Conservation (phyloP, 1,139 yeast species). For the Hemisphaericaspora lyxosophila region DNA sequence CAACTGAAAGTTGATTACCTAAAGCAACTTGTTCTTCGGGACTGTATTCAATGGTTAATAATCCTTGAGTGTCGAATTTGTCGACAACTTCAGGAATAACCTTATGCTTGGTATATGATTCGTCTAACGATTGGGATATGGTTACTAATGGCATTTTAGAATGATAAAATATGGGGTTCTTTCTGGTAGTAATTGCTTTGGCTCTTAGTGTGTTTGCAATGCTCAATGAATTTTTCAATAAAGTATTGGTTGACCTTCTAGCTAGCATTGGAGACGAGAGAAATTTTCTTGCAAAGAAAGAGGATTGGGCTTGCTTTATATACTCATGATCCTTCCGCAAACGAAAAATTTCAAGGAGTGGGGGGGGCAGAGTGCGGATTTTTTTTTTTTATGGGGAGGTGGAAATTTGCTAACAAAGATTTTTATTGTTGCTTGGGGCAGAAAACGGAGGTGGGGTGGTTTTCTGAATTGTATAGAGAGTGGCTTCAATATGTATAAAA, state of each 20-base stretch:
- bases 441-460: slow-evolving; percentile 4
- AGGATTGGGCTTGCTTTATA: too few species aligned
- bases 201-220: slow-evolving; percentile 1
- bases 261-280: slow-evolving; percentile 4
- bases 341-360: not conserved
- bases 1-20: slow-evolving; percentile 71
- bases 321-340: too few species aligned
- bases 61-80: slow-evolving; percentile 45
- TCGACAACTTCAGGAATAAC: slow-evolving; percentile 64
- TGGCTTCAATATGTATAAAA: too few species aligned
- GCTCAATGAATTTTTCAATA: slow-evolving; percentile 2
- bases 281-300: too few species aligned
- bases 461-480: too few species aligned
- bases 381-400: not conserved
- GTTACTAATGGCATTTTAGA: slow-evolving; percentile 41
- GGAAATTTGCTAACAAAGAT: slow-evolving; percentile 1
- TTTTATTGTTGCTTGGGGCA: not conserved
- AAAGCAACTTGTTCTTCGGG: slow-evolving; percentile 65
- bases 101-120: slow-evolving; percentile 58
- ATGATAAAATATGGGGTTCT: slow-evolving; percentile 2
- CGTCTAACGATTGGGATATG: slow-evolving; percentile 63
- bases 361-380: not conserved
- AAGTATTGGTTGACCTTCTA: slow-evolving; percentile 3
- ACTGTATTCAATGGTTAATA: slow-evolving; percentile 48
- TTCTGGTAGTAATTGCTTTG: not conserved